A percentile compares a stretch with the other conserved stretches of the same genome.
Evolutionary conservation across 768 basidiomycete species (phyloP).

Genomic region (Naganishia vishniacii): DNA sequence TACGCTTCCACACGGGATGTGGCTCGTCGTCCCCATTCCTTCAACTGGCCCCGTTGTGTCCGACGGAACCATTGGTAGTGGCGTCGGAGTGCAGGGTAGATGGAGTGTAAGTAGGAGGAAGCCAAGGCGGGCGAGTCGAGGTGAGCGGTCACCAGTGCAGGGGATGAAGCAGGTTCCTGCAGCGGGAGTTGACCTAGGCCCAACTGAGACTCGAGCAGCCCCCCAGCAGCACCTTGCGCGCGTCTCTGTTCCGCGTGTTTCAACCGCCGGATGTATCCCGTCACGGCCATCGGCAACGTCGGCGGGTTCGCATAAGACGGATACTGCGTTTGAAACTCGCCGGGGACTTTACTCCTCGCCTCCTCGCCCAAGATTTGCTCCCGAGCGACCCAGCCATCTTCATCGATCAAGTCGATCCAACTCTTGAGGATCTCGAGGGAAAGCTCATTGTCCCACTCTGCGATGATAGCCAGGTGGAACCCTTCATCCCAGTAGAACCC

Average conservation of each 20-base stretch:
- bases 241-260: conserved; percentile 42
- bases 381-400: conserved; percentile 89
- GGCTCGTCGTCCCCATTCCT: conserved; percentile 72
- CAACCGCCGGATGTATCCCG: conserved; percentile 76
- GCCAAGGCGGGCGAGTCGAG: conserved; percentile 62
- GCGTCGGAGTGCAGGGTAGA: conserved; percentile 75
- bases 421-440: conserved; percentile 79
- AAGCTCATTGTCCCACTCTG: conserved; percentile 87
- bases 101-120: conserved; percentile 64
- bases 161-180: background rate
- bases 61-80: conserved; percentile 96
- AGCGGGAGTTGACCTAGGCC: conserved; percentile 49
- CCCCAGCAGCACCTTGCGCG: conserved; percentile 38
- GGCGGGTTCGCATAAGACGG: conserved; percentile 93
- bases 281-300: conserved; percentile 87
- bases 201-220: conserved; percentile 57
- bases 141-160: conserved; percentile 34
- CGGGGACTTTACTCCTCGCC: conserved; percentile 86
- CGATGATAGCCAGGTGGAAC: conserved; percentile 86
- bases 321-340: conserved; percentile 86
- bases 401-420: conserved; percentile 87
- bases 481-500: conserved; percentile 99
- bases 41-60: conserved; percentile 88
- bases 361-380: conserved; percentile 97
- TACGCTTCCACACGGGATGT: conserved; percentile 87